These are phyloP conservation scores for Mucor velutinosus DNA, from an alignment of 371 early-diverging fungal species.

Conservation along the genomic window DNA sequence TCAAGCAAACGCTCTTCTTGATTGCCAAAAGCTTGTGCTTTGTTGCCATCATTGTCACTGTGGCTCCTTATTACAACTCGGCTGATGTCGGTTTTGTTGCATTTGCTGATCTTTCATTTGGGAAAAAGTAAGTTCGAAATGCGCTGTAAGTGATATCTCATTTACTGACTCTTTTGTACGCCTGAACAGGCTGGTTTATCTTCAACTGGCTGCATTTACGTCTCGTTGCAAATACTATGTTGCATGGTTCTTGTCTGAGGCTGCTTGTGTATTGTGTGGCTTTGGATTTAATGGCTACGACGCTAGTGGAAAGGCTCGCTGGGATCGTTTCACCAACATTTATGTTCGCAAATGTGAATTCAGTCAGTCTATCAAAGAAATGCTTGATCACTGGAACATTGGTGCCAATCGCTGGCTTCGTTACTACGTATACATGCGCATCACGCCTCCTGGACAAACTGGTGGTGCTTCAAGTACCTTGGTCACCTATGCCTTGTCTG, in stretches of 20 bases:
- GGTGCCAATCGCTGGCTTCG: conserved; percentile 83
- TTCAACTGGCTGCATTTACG: conserved; percentile 62
- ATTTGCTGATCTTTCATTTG: neutral
- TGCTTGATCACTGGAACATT: conserved; percentile 84
- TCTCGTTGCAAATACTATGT: conserved; percentile 80
- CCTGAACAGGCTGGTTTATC: conserved; percentile 43
- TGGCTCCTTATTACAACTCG: conserved; percentile 38
- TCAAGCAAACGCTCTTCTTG: conserved; percentile 25
- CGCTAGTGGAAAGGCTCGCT: conserved; percentile 42
- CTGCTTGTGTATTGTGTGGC: conserved; percentile 75
- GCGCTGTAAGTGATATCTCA: neutral
- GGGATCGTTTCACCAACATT: conserved; percentile 71
- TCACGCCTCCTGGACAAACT: conserved; percentile 54
- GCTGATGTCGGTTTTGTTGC: conserved; percentile 24
- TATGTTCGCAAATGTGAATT: conserved; percentile 67
- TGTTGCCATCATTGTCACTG: conserved; percentile 26
- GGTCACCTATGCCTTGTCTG: conserved; percentile 73
- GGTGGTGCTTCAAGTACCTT: conserved; percentile 58
- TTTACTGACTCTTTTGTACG: neutral
- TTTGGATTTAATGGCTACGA: conserved; percentile 78
- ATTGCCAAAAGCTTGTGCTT: conserved; percentile 37
- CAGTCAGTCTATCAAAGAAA: conserved; percentile 64
- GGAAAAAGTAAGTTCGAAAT: conserved; percentile 3
- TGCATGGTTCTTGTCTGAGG: conserved; percentile 85
- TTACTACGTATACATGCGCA: conserved; percentile 73